Percentiles rank a stretch among this genome's conserved stretches.
phyloP scores from a whole-genome alignment of 805 yeast species.

The Yarrowia hollandica region DNA sequence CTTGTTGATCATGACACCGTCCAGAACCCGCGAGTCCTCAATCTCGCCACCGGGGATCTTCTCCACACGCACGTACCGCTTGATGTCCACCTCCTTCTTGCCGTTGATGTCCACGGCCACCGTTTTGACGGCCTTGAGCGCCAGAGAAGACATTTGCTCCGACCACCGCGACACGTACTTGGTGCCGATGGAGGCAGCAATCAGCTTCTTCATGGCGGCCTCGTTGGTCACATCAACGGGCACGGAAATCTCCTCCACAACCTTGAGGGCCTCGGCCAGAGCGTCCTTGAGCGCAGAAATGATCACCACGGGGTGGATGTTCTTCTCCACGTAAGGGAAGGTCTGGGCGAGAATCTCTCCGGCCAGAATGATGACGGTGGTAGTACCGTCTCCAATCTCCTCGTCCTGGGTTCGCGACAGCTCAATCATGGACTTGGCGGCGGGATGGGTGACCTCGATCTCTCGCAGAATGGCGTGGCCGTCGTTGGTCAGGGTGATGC shows the following conservation, averaged over 20 bases:
- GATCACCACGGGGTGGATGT: constrained; percentile 94
- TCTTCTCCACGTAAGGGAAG: constrained; percentile 86
- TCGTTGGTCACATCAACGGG: constrained; percentile 86
- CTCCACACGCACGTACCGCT: constrained; percentile 90
- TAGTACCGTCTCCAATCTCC: constrained; percentile 98
- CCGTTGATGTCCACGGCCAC: constrained; percentile 62
- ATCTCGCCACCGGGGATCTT: constrained; percentile 98
- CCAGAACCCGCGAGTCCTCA: constrained; percentile 80
- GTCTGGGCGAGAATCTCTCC: constrained; percentile 96
- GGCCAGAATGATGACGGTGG: constrained; percentile 93
- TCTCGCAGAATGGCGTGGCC: constrained; percentile 98
- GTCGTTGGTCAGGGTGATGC: constrained; percentile 94
- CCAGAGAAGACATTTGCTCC: constrained; percentile 82
- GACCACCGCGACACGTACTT: constrained; percentile 92
- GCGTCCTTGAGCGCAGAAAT: constrained; percentile 94
- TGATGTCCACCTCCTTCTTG: constrained; percentile 79
- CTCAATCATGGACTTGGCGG: constrained; percentile 98
- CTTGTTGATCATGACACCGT: constrained; percentile 90
- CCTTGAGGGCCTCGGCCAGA: constrained; percentile 81
- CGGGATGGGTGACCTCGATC: constrained; percentile 96
- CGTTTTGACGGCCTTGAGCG: constrained; percentile 83
- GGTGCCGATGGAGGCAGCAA: constrained; percentile 92
- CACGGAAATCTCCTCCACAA: constrained; percentile 76
- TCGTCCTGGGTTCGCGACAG: constrained; percentile 96
- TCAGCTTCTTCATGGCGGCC: constrained; percentile 79